Base-by-base conservation (phyloP, 1,139 yeast species). In the Barnettozyma hawaiiensis region DNA sequence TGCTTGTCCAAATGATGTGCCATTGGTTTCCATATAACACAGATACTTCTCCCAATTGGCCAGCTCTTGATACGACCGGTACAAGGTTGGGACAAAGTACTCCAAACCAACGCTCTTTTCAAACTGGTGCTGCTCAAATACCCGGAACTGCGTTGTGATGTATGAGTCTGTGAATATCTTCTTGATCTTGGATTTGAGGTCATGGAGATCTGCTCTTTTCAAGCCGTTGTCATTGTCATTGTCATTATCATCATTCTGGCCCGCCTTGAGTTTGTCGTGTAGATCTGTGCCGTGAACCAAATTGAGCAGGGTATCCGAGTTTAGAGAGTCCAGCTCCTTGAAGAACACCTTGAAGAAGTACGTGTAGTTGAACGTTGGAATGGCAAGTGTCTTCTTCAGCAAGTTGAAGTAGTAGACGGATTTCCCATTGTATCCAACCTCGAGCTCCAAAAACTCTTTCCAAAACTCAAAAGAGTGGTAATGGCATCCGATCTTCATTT, bases 301-400 rank as follows among this genome's bases (percentile, higher is more conserved):
- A 16, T 47, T 52, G 19, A 42, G 41, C 5, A 65, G 41, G 21
- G 63, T 64, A 14, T 59, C 58, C 11, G 65, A 41, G 42, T 64
- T 63, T 8, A 55, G 54, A 1, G 70, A 52, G 32, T 73, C 73
- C 9, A 78, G 58, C 12, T 70, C 61, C 10, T 61, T 58, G 29
- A 76, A 61, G 58, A 76, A 67, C 20, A 63, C 47, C 35, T 69
- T 66, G 60, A 72, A 80, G 55, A 79, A 80, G 45, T 75, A 70
- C 12, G 85, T 75, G 60, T 78, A 89, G 53, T 87, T 86, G 61
- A 87, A 87, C 27, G 83, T 53, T 0, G 97, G 97, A 2, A 85
- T 65, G 50, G 81, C 86, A 9, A 85, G 60, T 9, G 83, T 65
- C 35, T 80, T 69, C 42, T 89, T 67, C 31, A 89, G 63, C 11